Conservation (phyloP, 169 alveolate species). For the Perkinsus olseni region DNA sequence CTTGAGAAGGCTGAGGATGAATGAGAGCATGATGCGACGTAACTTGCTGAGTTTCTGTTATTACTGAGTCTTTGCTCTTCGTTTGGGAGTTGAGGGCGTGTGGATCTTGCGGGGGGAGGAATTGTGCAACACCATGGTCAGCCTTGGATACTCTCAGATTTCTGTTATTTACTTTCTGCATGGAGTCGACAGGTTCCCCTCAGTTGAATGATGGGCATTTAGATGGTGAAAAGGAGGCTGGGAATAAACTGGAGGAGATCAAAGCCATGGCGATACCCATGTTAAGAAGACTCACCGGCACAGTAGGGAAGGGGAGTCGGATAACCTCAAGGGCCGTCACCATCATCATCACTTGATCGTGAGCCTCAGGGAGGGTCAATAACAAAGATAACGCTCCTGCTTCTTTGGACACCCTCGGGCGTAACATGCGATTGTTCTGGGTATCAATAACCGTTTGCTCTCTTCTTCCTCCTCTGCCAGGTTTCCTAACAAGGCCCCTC, state of each 20-base stretch:
- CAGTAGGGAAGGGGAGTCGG: no score
- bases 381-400: no score
- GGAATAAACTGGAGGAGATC: neutral
- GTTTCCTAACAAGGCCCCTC: neutral
- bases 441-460: neutral
- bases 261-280: neutral
- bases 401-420: neutral
- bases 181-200: no score
- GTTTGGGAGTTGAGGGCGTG: neutral
- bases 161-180: neutral
- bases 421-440: neutral
- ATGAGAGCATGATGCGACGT: neutral
- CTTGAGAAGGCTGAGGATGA: neutral
- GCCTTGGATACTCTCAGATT: neutral
- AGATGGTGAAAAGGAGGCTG: neutral
- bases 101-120: neutral
- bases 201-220: no score
- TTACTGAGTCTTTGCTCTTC: no score
- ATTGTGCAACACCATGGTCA: neutral
- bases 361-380: no score
- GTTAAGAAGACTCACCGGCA: neutral
- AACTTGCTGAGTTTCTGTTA: neutral
- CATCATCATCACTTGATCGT: no score
- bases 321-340: no score
- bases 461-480: neutral